Conservation (phyloP, 371 early-diverging fungal species). For the Mortierella sp. region DNA sequence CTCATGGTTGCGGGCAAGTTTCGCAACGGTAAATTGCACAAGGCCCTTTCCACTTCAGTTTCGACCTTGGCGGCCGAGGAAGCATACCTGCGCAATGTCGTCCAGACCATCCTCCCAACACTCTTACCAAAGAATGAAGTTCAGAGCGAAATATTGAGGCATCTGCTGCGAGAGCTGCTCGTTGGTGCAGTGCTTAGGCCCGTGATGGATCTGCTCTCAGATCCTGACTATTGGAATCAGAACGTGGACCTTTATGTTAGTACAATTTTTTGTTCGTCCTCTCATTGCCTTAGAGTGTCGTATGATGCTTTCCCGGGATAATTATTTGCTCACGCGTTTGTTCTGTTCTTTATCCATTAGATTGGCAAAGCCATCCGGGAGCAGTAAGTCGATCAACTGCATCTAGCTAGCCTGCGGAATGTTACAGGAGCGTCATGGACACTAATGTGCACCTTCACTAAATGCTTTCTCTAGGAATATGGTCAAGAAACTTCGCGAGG, state of each 20-base stretch:
- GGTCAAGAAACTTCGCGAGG: constrained; percentile 79
- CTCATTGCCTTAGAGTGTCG: background rate
- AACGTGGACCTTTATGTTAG: constrained; percentile 74
- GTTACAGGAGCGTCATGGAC: background rate
- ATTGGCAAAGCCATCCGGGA: constrained; percentile 72
- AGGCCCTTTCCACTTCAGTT: constrained; percentile 65
- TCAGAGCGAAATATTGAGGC: constrained; percentile 64
- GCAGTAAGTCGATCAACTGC: constrained; percentile 57
- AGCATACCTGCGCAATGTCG: constrained; percentile 74
- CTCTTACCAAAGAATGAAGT: constrained; percentile 67
- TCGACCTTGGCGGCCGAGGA: constrained; percentile 64
- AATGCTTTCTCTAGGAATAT: constrained; percentile 59
- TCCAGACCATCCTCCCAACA: constrained; percentile 72
- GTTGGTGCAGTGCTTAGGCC: constrained; percentile 78
- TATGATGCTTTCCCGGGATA: background rate
- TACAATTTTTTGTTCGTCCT: background rate
- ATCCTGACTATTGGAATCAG: constrained; percentile 90
- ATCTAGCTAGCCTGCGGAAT: constrained; percentile 34
- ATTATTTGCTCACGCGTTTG: background rate
- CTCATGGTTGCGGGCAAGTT: constrained; percentile 71
- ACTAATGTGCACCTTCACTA: background rate
- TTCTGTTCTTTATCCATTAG: constrained; percentile 32
- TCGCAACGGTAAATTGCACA: constrained; percentile 68
- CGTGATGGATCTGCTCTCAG: constrained; percentile 74
- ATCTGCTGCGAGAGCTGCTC: constrained; percentile 82